A percentile compares a stretch with the other conserved stretches of the same genome.
These are phyloP conservation scores for Pseudonitzschia multiseries DNA, from an alignment of 108 stramenopile species.

Conservation along the genomic window DNA sequence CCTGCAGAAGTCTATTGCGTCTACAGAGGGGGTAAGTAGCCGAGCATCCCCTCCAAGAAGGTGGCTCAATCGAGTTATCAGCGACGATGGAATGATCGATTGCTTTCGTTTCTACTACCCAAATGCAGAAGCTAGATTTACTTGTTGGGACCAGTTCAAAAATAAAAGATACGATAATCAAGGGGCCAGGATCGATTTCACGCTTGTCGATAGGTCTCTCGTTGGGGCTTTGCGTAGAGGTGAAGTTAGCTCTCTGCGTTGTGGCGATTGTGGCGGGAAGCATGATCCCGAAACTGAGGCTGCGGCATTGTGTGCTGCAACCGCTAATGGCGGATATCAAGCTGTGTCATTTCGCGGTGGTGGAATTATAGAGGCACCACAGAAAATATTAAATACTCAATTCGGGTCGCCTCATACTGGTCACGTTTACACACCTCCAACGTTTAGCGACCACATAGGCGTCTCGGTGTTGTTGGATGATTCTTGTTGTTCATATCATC, in stretches of 20 bases:
- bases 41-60: constrained; percentile 50
- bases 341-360: constrained; percentile 82
- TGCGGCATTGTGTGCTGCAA: constrained; percentile 79
- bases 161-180: constrained; percentile 84
- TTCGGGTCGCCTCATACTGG: constrained; percentile 69
- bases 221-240: constrained; percentile 38
- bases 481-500: not conserved
- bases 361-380: constrained; percentile 70
- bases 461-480: constrained; percentile 71
- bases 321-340: constrained; percentile 70
- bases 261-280: constrained; percentile 54
- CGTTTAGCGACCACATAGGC: constrained; percentile 89
- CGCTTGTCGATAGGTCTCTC: constrained; percentile 69
- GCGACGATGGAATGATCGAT: constrained; percentile 86
- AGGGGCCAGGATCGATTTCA: constrained; percentile 89
- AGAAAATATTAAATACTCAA: constrained; percentile 72
- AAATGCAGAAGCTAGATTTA: constrained; percentile 76
- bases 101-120: constrained; percentile 84
- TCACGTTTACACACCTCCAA: constrained; percentile 91
- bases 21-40: constrained; percentile 46
- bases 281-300: constrained; percentile 58
- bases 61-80: constrained; percentile 67
- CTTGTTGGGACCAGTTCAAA: constrained; percentile 89
- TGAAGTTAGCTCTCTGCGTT: constrained; percentile 52
- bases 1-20: constrained; percentile 51